phyloP scores from a whole-genome alignment of 108 stramenopile species.

The Craspedostauros australis region DNA sequence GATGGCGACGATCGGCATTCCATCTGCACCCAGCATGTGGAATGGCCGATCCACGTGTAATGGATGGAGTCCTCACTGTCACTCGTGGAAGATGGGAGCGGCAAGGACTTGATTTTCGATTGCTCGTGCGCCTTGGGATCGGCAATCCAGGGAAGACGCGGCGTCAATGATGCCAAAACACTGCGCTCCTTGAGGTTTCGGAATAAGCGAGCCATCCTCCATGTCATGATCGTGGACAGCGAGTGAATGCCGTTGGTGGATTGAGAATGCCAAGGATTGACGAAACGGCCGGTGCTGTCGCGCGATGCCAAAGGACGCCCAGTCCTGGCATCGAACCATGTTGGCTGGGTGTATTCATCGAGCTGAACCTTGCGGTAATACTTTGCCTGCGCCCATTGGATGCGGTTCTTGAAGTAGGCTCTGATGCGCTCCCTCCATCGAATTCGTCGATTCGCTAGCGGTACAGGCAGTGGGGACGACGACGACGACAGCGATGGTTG shows the following conservation, averaged over 20 bases:
- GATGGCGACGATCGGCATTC: too few species aligned
- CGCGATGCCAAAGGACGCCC: conserved; percentile 70
- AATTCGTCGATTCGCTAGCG: not conserved
- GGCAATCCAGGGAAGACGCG: conserved; percentile 6
- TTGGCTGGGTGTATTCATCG: conserved; percentile 46
- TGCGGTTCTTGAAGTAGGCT: not conserved
- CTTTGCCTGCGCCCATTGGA: not conserved
- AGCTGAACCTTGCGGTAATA: conserved; percentile 22
- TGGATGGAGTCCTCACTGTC: not conserved
- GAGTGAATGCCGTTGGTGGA: conserved; percentile 65
- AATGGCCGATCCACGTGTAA: conserved; percentile 79
- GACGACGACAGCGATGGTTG: conserved; percentile 7
- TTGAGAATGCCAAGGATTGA: conserved; percentile 79
- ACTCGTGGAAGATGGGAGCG: not conserved
- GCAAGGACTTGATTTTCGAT: too few species aligned
- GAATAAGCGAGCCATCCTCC: conserved; percentile 39
- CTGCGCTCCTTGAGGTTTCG: conserved; percentile 17
- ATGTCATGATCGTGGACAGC: conserved; percentile 39
- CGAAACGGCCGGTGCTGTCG: conserved; percentile 67
- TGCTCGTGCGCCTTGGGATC: not conserved
- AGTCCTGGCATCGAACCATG: conserved; percentile 59
- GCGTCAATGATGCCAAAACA: conserved; percentile 11
- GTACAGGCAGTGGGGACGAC: conserved; percentile 1
- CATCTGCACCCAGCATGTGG: conserved; percentile 55
- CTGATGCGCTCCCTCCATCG: not conserved